Conservation (phyloP, 1,139 yeast genomes). For the Candida sp. region DNA sequence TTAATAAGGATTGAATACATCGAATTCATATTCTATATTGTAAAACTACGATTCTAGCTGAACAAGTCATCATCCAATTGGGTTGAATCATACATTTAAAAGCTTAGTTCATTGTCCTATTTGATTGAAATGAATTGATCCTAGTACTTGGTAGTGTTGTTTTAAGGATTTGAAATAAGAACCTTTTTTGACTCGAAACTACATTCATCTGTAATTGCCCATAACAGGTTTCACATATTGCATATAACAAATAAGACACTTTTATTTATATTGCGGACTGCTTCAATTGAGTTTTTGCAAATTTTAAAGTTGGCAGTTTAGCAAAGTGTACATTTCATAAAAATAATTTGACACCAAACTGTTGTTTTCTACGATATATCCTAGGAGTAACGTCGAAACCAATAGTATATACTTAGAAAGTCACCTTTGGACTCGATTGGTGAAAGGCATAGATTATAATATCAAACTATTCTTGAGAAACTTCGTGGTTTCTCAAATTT, state of each 20-base stretch:
- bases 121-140: not conserved
- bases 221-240: no score
- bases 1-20: not conserved
- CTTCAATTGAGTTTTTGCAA: no score
- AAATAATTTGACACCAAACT: no score
- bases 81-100: not conserved
- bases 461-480: no score
- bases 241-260: no score
- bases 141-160: no score
- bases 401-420: not conserved
- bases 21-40: not conserved
- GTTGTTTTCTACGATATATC: no score
- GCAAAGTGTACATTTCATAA: not conserved
- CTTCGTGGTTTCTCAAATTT: not conserved
- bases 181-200: no score
- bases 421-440: not conserved
- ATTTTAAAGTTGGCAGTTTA: not conserved
- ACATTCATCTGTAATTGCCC: no score
- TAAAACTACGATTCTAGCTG: not conserved
- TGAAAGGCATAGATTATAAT: not conserved
- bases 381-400: no score
- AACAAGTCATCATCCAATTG: not conserved
- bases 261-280: no score
- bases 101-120: not conserved
- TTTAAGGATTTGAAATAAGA: not conserved